Base-by-base conservation (phyloP, 495 filamentous ascomycete genomes). In the Hypoxylon subgilvum region DNA sequence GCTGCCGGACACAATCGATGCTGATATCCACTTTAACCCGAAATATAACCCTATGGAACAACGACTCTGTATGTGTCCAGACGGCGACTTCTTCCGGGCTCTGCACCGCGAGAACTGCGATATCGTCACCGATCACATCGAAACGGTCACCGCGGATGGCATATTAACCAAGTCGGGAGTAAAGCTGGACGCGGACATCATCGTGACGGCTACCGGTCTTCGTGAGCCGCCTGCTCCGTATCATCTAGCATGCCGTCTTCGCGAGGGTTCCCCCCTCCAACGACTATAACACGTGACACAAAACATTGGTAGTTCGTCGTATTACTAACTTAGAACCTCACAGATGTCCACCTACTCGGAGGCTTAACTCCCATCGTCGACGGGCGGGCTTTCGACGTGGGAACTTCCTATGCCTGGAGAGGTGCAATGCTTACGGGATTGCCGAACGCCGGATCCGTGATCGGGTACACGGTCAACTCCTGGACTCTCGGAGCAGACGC, bases 201-300 rank as follows among this genome's bases (percentile, higher is more conserved):
- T 92, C 65, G 69, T 91, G 56, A 89, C 88, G 0, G 88, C 88
- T 2, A 93, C 89, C 0, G 88, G 88, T 4, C 76, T 93, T 4
- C 43, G 60, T 63, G 25, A 57, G 60, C 10, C 4, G 44, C 21
- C 18, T 14, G 25, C 16, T 30, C 12, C 10, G 4, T 6, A 30
- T 13, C 5, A 12, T 4, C 31, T 34, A 12, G 27, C 27, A 35
- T n/a, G n/a, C n/a, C n/a, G n/a, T n/a, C n/a, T n/a, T n/a, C n/a
- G n/a, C n/a, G n/a, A n/a, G n/a, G n/a, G n/a, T n/a, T n/a, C n/a
- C n/a, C n/a, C n/a, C n/a, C n/a, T n/a, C n/a, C n/a, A n/a, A n/a
- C n/a, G n/a, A n/a, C n/a, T n/a, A n/a, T n/a, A n/a, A n/a, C n/a
- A n/a, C n/a, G n/a, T n/a, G n/a, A n/a, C n/a, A n/a, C n/a, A n/a